A percentile compares a stretch with the other conserved stretches of the same genome.
Conservation (phyloP, 2,329 filamentous ascomycete genomes). For the Aspergillus sp. region DNA sequence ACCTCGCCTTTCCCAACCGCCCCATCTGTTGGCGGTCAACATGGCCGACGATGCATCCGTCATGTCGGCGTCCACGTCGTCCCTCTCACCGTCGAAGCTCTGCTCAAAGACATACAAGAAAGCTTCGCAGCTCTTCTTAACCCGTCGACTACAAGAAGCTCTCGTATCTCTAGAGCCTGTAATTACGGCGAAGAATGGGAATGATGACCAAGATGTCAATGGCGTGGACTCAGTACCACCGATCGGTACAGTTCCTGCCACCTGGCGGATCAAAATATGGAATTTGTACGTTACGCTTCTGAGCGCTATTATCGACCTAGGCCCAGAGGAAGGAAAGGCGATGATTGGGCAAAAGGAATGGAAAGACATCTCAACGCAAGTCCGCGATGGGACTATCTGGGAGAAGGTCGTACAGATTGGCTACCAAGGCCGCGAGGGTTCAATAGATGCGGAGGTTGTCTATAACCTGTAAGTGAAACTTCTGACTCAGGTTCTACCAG, state of each 20-base stretch:
- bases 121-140: slow-evolving; percentile 90
- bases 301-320: slow-evolving; percentile 86
- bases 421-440: slow-evolving; percentile 83
- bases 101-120: slow-evolving; percentile 91
- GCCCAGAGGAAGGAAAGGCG: slow-evolving; percentile 84
- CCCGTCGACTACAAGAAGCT: slow-evolving; percentile 86
- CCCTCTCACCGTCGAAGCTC: slow-evolving; percentile 58
- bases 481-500: background rate
- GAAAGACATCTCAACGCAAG: slow-evolving; percentile 77
- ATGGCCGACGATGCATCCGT: slow-evolving; percentile 32
- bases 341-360: slow-evolving; percentile 84
- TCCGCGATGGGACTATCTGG: slow-evolving; percentile 90
- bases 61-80: slow-evolving; percentile 58
- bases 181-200: slow-evolving; percentile 59
- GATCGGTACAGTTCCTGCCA: slow-evolving; percentile 74
- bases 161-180: slow-evolving; percentile 81
- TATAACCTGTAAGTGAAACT: slow-evolving; percentile 47
- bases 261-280: slow-evolving; percentile 92
- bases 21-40: slow-evolving; percentile 22
- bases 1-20: slow-evolving; percentile 3
- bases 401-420: slow-evolving; percentile 85
- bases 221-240: slow-evolving; percentile 58
- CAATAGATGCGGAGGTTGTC: slow-evolving; percentile 92
- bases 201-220: slow-evolving; percentile 41
- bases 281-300: slow-evolving; percentile 92